Evolutionary conservation across 2,329 filamentous ascomycete genomes (phyloP).

Genomic region (Sclerotiophoma versabilis): DNA sequence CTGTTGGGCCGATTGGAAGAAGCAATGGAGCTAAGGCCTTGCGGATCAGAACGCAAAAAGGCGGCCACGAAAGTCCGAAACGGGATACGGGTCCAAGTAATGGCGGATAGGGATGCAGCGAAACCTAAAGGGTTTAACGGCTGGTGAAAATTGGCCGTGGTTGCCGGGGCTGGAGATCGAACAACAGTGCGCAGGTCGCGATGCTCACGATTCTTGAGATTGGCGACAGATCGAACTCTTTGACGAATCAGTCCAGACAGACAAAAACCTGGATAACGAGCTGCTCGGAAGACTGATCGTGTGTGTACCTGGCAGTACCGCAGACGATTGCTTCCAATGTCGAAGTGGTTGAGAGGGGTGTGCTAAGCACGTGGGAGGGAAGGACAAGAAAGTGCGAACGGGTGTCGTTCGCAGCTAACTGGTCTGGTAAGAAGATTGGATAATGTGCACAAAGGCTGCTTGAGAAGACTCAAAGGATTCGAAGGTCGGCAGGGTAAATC

Average conservation of each 20-base stretch:
- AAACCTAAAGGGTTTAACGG: neutral
- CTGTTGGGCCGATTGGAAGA: conserved; percentile 34
- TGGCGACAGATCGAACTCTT: conserved; percentile 15
- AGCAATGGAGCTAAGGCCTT: conserved; percentile 27
- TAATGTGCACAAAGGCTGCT: neutral
- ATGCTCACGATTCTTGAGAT: conserved; percentile 25
- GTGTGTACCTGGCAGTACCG: conserved; percentile 23
- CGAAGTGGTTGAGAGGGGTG: neutral
- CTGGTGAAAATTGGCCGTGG: neutral
- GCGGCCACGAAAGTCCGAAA: conserved; percentile 25
- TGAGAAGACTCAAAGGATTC: neutral
- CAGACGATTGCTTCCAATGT: conserved; percentile 19
- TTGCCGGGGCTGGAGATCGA: conserved; percentile 26
- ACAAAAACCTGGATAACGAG: neutral
- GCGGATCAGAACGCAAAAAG: conserved; percentile 28
- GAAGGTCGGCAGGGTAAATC: neutral
- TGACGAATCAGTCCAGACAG: neutral
- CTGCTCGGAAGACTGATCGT: conserved; percentile 15
- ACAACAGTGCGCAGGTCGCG: conserved; percentile 11
- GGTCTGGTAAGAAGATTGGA: neutral
- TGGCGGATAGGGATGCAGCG: conserved; percentile 13
- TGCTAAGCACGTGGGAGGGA: conserved; percentile 6
- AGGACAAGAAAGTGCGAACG: conserved; percentile 3
- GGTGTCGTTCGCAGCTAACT: conserved; percentile 5
- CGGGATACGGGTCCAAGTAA: conserved; percentile 28